Base-by-base conservation (phyloP, 805 yeast species). In the Groenewaldozyma tartarivorans region DNA sequence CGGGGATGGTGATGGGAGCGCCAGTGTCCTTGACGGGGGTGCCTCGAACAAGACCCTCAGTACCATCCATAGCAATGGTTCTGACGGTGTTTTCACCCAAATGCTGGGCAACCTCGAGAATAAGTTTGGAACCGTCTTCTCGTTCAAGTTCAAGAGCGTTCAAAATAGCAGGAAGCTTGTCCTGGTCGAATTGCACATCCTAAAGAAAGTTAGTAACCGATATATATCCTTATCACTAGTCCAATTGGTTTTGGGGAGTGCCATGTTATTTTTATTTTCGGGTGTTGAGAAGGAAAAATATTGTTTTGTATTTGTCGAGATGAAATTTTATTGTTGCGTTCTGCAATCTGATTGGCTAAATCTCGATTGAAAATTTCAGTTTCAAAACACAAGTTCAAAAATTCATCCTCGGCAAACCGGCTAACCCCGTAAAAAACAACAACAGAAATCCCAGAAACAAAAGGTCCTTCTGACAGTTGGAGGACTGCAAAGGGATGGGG, bases 61-160 rank as follows among this genome's bases (percentile, higher is more conserved):
- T 92, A 85, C 97, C 97, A 71, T 92, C 98, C 98, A 92, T 92
- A 66, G 98, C 97, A 82, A 92, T 92, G 67, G 98, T 82, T 82
- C 98, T 90, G 68, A 92, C 97, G 60, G 97, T 83, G 84, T 87
- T 87, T 78, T 92, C 97, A 79, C 98, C 98, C 71, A 92, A 80
- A 74, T 92, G 98, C 78, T 92, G 98, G 62, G 98, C 92, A 60
- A 92, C 98, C 76, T 92, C 98, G 62, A 92, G 79, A 55, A 92
- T 87, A 65, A 92, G 80, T 62, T 76, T 75, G 54, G 69, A 69
- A 60, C 87, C 88, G 54, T 75, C 69, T 55, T 72, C 77, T 60
- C 75, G 77, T 67, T 85, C 78, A 65, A 92, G 78, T 69, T 84
- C 87, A 63, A 92, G 78, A 58, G 98, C 97, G 70, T 92, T 92